phyloP scores from a whole-genome alignment of 805 yeast species.

The Saturnispora halmiae region DNA sequence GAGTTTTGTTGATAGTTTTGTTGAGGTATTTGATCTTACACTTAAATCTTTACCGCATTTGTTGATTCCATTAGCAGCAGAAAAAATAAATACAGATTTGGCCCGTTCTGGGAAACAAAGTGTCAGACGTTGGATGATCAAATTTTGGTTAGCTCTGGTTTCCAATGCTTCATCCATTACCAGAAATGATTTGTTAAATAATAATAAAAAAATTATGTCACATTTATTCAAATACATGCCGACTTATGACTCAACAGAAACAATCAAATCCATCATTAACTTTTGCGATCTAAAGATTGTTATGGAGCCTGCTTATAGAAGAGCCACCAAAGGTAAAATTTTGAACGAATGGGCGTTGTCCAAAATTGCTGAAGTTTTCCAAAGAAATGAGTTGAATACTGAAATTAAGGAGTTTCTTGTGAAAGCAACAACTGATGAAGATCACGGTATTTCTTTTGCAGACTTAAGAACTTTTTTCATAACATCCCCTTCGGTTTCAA shows the following conservation, averaged over 20 bases:
- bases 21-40: constrained; percentile 60
- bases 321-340: constrained; percentile 61
- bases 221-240: constrained; percentile 59
- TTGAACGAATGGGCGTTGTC: constrained; percentile 69
- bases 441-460: constrained; percentile 37
- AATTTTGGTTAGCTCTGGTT: constrained; percentile 51
- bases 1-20: constrained; percentile 44
- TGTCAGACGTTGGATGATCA: constrained; percentile 51
- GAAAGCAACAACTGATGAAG: constrained; percentile 40
- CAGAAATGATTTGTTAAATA: constrained; percentile 55
- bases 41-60: constrained; percentile 54
- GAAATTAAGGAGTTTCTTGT: constrained; percentile 39
- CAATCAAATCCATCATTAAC: constrained; percentile 34
- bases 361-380: constrained; percentile 44
- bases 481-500: constrained; percentile 7
- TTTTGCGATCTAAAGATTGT: constrained; percentile 45
- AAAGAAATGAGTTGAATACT: constrained; percentile 27
- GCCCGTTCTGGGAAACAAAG: constrained; percentile 33
- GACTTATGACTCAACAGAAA: constrained; percentile 41
- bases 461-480: constrained; percentile 45
- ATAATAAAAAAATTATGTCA: constrained; percentile 48
- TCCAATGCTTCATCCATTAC: constrained; percentile 40
- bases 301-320: constrained; percentile 51
- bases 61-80: constrained; percentile 34
- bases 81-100: constrained; percentile 33